A percentile compares a stretch with the other conserved stretches of the same genome.
Evolutionary conservation across 108 stramenopile species (phyloP).

Genomic region (Cyclotella baltica): DNA sequence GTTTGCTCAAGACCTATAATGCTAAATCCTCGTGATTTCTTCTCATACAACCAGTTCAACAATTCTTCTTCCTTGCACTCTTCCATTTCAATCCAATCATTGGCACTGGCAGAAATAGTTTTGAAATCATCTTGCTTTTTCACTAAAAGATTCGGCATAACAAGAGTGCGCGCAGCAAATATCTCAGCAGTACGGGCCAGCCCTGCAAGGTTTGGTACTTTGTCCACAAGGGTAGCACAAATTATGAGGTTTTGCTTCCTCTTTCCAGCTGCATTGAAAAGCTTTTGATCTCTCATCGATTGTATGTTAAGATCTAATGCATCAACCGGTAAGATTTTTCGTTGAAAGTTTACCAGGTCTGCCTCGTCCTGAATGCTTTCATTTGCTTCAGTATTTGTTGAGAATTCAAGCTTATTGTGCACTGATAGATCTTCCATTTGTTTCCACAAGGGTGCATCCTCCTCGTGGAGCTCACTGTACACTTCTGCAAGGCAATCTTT

Average conservation of each 20-base stretch:
- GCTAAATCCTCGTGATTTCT: conserved; percentile 76
- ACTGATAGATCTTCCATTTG: conserved; percentile 64
- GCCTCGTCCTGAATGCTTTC: conserved; percentile 27
- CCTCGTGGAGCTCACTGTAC: conserved; percentile 75
- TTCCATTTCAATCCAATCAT: conserved; percentile 90
- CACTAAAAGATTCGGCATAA: conserved; percentile 80
- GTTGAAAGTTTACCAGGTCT: conserved; percentile 73
- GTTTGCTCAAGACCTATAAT: conserved; percentile 94
- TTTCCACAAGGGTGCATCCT: conserved; percentile 83
- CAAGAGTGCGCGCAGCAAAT: conserved; percentile 79
- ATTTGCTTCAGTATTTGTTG: not conserved
- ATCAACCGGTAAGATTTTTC: conserved; percentile 92
- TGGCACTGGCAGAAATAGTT: conserved; percentile 83
- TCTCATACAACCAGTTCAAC: conserved; percentile 65
- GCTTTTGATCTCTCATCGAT: conserved; percentile 51
- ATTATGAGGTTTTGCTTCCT: conserved; percentile 84
- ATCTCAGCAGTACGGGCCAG: conserved; percentile 90
- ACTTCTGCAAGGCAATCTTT: conserved; percentile 73
- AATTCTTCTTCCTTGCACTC: conserved; percentile 85
- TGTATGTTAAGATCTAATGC: conserved; percentile 76
- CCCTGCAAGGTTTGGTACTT: conserved; percentile 90
- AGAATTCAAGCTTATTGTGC: conserved; percentile 1
- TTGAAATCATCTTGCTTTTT: conserved; percentile 89
- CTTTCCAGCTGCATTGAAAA: conserved; percentile 79
- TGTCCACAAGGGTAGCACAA: conserved; percentile 90